Conservation (phyloP, 1,284 basidiomycete genomes). For the Ganoderma leucocontextum region DNA sequence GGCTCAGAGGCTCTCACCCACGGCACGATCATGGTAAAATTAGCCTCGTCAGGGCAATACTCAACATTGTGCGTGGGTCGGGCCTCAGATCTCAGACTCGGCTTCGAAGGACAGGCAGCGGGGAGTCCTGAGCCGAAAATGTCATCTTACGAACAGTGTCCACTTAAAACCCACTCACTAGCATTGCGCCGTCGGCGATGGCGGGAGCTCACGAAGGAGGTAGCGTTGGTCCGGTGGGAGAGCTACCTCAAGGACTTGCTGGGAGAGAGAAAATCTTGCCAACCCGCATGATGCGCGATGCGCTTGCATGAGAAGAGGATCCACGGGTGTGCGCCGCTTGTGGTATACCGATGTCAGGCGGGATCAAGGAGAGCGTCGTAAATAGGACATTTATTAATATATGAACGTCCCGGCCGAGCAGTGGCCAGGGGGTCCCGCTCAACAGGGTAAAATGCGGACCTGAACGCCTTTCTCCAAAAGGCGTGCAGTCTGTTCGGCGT, state of each 20-base stretch:
- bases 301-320: constrained; percentile 22
- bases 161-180: constrained; percentile 1
- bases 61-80: background rate
- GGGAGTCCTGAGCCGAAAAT: background rate
- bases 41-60: constrained; percentile 12
- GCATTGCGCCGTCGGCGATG: background rate
- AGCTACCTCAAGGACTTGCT: background rate
- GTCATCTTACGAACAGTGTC: background rate
- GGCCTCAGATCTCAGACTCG: background rate
- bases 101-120: background rate
- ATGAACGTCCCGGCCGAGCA: background rate
- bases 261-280: background rate
- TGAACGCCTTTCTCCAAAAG: constrained; percentile 64
- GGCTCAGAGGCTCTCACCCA: constrained; percentile 11
- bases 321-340: constrained; percentile 15
- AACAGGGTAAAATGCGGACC: constrained; percentile 66
- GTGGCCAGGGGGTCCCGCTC: constrained; percentile 30
- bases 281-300: constrained; percentile 8
- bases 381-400: constrained; percentile 22
- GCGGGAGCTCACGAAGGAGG: background rate
- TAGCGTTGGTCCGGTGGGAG: background rate
- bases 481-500: constrained; percentile 67
- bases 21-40: constrained; percentile 8
- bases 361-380: background rate
- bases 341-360: constrained; percentile 13